Base-by-base conservation (phyloP, 345 rosid genomes). In the Gossypium sturtianum region DNA sequence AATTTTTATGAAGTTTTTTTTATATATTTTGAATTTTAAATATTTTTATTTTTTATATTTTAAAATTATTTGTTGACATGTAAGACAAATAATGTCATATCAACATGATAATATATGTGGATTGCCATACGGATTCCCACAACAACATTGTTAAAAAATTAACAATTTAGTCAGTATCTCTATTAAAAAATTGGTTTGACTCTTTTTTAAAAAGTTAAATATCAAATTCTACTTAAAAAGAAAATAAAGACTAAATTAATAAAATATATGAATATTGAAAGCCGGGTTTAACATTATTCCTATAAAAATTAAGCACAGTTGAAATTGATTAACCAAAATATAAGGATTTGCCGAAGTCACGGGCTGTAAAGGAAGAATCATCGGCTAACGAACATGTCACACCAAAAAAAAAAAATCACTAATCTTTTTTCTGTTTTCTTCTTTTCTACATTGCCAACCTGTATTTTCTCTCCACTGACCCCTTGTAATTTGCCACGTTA, bases 371-470 rank as follows among this genome's bases (percentile, higher is more conserved):
- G 79, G 74, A 70, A 76, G 79, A 70, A 73, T 66, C 74, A 71
- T 58, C 54, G 47, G 12, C 79, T 75, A 66, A 66, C 81, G 75
- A 77, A 77, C 74, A 75, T 29, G 45, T 72, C 77, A 52, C 66
- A 73, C 71, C 83, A 79, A 85, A 82, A 56, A 63, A 9, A 77
- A 82, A 79, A 52, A 57, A 6, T 75, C 79, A 68, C 75, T 70
- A 66, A 12, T 72, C 66, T 83, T 74, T 34, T 34, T 5, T 77
- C 34, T 25, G 1, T 59, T 4, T 12, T 34, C 8, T 13, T 12
- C 7, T n/a, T 20, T 57, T 20, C 63, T 51, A 43, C 64, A 80
- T 68, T 72, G 83, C 86, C 89, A 80, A 80, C 86, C 81, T 81
- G 83, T 73, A 57, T 20, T 80, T 73, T 82, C 72, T 20, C 80